These are phyloP conservation scores for Fusarium transvaalense DNA, from an alignment of 2,329 filamentous ascomycete genomes.

Conservation along the genomic window DNA sequence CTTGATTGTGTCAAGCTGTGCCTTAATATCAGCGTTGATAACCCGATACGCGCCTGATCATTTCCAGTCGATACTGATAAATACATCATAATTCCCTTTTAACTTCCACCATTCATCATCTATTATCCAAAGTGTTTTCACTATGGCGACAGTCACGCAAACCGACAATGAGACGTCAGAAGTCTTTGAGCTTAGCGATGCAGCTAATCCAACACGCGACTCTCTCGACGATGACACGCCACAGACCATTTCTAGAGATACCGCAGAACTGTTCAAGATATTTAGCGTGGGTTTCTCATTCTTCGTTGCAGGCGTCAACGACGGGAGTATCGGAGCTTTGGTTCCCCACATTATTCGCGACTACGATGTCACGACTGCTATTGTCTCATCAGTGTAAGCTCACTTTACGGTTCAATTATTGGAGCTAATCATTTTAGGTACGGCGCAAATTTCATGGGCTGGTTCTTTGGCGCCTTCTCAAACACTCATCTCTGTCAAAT, in stretches of 20 bases:
- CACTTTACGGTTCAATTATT: not conserved
- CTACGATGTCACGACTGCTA: constrained; percentile 66
- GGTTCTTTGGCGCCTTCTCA: constrained; percentile 68
- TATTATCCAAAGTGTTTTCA: fast-evolving
- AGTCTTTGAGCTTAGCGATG: constrained; percentile 6
- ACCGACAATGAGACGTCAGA: not conserved
- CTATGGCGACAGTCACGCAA: constrained; percentile 28
- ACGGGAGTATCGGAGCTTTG: constrained; percentile 72
- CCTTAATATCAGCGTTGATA: too few species aligned
- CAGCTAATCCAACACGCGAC: fast-evolving
- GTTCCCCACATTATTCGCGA: constrained; percentile 72
- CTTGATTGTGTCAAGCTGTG: not conserved
- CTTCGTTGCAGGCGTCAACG: constrained; percentile 74
- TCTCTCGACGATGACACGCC: not conserved
- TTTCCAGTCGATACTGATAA: constrained; percentile 21
- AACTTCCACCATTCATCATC: not conserved
- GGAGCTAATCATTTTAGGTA: constrained; percentile 54
- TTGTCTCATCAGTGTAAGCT: constrained; percentile 63
- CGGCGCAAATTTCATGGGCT: constrained; percentile 69
- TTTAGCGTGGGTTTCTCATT: constrained; percentile 70
- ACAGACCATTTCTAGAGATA: not conserved
- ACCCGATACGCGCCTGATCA: not conserved
- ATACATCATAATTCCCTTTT: not conserved
- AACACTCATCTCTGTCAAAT: constrained; percentile 66
- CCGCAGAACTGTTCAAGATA: constrained; percentile 58